These are phyloP conservation scores for Sanguinoderma infundibulare DNA, from an alignment of 1,284 basidiomycete genomes.

Conservation along the genomic window DNA sequence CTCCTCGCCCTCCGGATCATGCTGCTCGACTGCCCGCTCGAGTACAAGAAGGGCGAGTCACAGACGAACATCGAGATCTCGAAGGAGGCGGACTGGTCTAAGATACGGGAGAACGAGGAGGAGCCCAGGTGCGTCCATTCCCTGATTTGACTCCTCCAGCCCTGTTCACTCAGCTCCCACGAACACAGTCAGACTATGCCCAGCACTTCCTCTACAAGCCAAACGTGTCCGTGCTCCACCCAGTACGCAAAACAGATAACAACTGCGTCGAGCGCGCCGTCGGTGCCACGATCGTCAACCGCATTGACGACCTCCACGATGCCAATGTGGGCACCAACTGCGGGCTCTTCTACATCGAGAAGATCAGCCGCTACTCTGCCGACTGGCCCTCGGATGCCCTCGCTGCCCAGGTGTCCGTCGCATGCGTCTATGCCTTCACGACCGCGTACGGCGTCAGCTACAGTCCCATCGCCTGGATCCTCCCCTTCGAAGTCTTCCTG, in stretches of 20 bases:
- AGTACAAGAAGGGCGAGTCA: conserved; percentile 99
- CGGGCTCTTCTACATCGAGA: conserved; percentile 95
- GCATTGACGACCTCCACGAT: conserved; percentile 93
- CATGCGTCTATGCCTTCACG: conserved; percentile 80
- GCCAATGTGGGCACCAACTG: conserved; percentile 92
- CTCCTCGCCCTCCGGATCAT: no score
- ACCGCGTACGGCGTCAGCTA: conserved; percentile 82
- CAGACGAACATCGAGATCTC: no score
- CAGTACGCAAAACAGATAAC: conserved; percentile 99
- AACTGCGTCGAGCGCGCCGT: conserved; percentile 97
- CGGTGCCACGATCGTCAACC: conserved; percentile 96
- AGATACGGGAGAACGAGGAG: conserved; percentile 98
- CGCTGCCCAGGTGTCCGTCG: conserved; percentile 71
- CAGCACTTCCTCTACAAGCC: conserved; percentile 92
- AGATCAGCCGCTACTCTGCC: no score
- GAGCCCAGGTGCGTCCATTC: conserved; percentile 92
- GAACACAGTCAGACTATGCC: conserved; percentile 93
- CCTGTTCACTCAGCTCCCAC: no score
- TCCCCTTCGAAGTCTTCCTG: no score
- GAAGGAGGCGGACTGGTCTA: no score
- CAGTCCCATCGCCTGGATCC: no score
- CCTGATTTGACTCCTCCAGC: no score
- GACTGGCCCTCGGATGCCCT: conserved; percentile 59
- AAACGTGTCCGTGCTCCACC: conserved; percentile 90
- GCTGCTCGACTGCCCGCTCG: conserved; percentile 93